Base-by-base conservation (phyloP, 1,284 basidiomycete genomes). In the Psilocybe mexicana region DNA sequence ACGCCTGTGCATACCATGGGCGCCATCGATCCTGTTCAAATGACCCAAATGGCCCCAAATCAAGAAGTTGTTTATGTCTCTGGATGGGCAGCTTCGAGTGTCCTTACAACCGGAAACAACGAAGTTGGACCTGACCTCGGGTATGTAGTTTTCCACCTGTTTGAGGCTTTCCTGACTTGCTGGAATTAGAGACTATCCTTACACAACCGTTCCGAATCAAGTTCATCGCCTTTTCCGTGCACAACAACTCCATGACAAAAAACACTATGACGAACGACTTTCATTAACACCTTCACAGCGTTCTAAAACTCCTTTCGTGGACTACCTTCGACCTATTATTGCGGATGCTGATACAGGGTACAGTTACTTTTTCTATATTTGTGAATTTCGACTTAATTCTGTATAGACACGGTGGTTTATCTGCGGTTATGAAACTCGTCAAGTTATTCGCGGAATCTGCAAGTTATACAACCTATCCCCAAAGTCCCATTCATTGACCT, bases 121-220 rank as follows among this genome's bases (percentile, higher is more conserved):
- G 97, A 99, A 77, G 96, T 98, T 54, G 96, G 96, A 45, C 96
- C 96, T 42, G 96, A 99, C 79, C 87, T 99, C 70, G 97, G 96
- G 93, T 92, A 68, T 68, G 83, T 74, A 11, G 14, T 43, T 2
- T 23, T 10, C 35, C 14, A 38, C 6, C 1, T 23, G 6, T 14
- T 12, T 36, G 24, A 44, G 23, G 30, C 11, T 11, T 10, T 42
- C 7, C 23, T 30, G 36, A 30, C 8, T 26, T 14, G 43, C 14
- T 5, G 5, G 3, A 7, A n/a, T 18, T 38, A 90, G 88, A 44
- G 93, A 96, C 72, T 96, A 96, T 71, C 94, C 94, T 0, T 96
- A 95, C 72, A 96, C 93, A 6, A 96, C 94, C 0, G 94, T 96
- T 6, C 94, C 94, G 24, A 96, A 96, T 70, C 92, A 94, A 70